Base-by-base conservation (phyloP, 139 green algal genomes). In the Chlorella sp. region DNA sequence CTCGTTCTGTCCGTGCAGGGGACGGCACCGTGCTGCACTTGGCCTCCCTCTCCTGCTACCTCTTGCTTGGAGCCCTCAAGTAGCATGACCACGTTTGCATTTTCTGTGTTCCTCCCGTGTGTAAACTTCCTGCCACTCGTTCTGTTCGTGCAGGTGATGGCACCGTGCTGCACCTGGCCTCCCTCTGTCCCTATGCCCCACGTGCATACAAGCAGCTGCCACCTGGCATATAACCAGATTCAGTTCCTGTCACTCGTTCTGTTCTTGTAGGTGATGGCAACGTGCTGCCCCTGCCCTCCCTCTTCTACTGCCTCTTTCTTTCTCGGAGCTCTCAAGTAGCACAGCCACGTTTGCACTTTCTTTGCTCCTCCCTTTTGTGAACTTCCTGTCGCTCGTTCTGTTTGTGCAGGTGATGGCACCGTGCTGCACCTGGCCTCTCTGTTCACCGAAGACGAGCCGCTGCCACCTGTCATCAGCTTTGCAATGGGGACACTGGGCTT, bases 401-500 rank as follows among this genome's bases (percentile, higher is more conserved):
- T 19, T 0, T 24, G 30, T 7, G 92, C 93, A 36, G 94, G 94
- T 2, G 94, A 96, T 42, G 95, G 96, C 68, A n/a, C n/a, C n/a
- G n/a, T 99, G 69, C 95, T 98, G 36, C 95, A 98, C 92, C 84
- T 98, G 78, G 95, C 95, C 4, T 95, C 92, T 0, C 91, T 99
- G 81, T 98, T 99, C 85, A 81, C 89, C 15, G 91, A 95, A 75
- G 96, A 98, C 86, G 81, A 90, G 71, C 95, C 97, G 7, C 90
- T 99, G 91, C 96, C 97, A 18, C 97, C 97, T 1, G 92, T 97
- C 18, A 91, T 98, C n/a, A 95, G 89, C 90, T 98, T 98, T 81
- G 94, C 95, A 19, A 99, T 99, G 97, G 97, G 97, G 48, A 97
- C 96, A 0, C 94, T 99, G 48, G 97, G 97, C 66, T 99, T 99